phyloP scores from a whole-genome alignment of 192 early-diverging fungal genomes.

The Backusella macrospora region DNA sequence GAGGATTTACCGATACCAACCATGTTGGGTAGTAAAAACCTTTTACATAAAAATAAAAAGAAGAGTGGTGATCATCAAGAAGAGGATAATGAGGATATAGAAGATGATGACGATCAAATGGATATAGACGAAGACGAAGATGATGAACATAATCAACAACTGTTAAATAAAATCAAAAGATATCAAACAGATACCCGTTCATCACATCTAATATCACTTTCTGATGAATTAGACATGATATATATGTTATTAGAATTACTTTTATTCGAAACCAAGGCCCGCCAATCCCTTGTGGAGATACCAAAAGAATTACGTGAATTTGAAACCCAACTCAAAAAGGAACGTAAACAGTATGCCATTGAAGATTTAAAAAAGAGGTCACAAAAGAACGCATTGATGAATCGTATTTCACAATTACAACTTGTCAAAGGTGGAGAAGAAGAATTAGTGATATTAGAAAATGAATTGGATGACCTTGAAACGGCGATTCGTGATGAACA shows the following conservation, averaged over 20 bases:
- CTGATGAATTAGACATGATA: slow-evolving; percentile 22
- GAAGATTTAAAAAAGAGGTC: slow-evolving; percentile 14
- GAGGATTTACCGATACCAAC: slow-evolving; percentile 14
- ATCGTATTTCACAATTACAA: slow-evolving; percentile 8
- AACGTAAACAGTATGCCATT: neutral
- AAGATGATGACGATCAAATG: neutral
- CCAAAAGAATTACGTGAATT: slow-evolving; percentile 5
- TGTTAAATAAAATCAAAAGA: neutral
- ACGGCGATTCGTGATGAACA: neutral
- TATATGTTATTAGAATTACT: slow-evolving; percentile 24
- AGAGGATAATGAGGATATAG: neutral
- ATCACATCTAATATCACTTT: neutral
- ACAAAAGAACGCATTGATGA: neutral
- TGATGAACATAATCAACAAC: too few species aligned
- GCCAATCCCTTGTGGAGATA: slow-evolving; percentile 12
- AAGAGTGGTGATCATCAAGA: neutral
- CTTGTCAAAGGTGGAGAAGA: neutral
- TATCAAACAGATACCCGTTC: slow-evolving; percentile 11
- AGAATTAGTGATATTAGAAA: neutral
- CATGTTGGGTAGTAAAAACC: too few species aligned
- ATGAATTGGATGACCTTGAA: slow-evolving; percentile 17
- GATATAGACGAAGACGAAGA: slow-evolving; percentile 1
- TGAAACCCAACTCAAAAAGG: slow-evolving; percentile 7
- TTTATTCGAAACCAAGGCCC: slow-evolving; percentile 3
- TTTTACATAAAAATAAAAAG: neutral